Conservation (phyloP, 2,329 filamentous ascomycete species). For the Venturia carpophila region DNA sequence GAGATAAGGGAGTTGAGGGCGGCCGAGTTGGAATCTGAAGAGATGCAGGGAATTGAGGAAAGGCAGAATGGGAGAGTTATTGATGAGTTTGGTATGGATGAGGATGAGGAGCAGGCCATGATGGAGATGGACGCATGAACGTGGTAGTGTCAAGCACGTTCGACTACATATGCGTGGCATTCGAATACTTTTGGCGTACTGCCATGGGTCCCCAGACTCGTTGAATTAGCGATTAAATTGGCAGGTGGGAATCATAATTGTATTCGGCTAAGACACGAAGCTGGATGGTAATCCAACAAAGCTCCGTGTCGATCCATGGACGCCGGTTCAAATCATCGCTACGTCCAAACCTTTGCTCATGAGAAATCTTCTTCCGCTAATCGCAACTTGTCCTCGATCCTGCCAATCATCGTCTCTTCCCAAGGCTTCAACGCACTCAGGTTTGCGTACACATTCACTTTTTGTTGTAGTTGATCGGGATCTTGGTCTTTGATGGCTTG, state of each 20-base stretch:
- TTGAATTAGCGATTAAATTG: background rate
- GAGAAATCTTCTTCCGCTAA: conserved; percentile 8
- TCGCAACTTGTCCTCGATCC: conserved; percentile 13
- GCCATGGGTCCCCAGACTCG: background rate
- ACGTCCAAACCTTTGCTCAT: background rate
- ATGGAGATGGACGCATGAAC: conserved; percentile 25
- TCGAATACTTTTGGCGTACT: background rate
- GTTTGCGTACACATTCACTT: conserved; percentile 10
- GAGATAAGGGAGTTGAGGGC: conserved; percentile 54
- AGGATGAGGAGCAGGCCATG: conserved; percentile 31
- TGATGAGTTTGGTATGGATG: conserved; percentile 26
- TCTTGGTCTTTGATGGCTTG: conserved; percentile 70
- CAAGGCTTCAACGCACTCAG: conserved; percentile 11
- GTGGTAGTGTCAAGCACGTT: background rate
- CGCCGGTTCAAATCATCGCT: background rate
- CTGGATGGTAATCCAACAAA: background rate
- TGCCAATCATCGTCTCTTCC: conserved; percentile 15
- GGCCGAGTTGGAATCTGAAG: conserved; percentile 38
- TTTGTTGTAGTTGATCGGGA: conserved; percentile 48
- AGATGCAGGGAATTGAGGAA: conserved; percentile 26
- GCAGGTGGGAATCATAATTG: conserved; percentile 1
- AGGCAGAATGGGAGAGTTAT: conserved; percentile 26
- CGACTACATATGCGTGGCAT: background rate
- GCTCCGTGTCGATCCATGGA: background rate
- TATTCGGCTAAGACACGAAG: background rate